A percentile compares a stretch with the other conserved stretches of the same genome.
Conservation (phyloP, 176 grass and related monocot species). For the Zoysia japonica region DNA sequence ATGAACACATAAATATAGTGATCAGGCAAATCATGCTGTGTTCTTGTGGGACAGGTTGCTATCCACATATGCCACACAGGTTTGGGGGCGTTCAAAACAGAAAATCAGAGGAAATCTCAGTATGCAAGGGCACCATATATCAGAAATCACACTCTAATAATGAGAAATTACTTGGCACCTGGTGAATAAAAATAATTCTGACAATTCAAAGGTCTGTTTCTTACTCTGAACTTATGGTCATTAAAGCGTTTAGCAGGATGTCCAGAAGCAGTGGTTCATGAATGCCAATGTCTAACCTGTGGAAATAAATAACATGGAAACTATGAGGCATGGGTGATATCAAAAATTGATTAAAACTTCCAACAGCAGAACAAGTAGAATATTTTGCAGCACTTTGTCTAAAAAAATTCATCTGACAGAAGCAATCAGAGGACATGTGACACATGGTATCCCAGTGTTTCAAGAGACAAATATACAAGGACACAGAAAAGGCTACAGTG, state of each 20-base stretch:
- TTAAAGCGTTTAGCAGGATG: slow-evolving; percentile 79
- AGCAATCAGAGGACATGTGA: slow-evolving; percentile 19
- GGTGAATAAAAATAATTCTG: slow-evolving; percentile 4
- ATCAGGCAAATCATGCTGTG: neutral
- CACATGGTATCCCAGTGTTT: slow-evolving; percentile 11
- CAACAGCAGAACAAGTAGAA: slow-evolving; percentile 11
- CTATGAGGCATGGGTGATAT: slow-evolving; percentile 16
- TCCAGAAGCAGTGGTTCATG: slow-evolving; percentile 81
- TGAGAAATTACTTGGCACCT: slow-evolving; percentile 20
- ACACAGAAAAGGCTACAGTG: neutral
- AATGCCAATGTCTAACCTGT: slow-evolving; percentile 95
- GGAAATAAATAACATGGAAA: slow-evolving; percentile 42
- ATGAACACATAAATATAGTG: neutral
- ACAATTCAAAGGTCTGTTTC: slow-evolving; percentile 38
- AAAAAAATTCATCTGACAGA: slow-evolving; percentile 4
- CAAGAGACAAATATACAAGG: slow-evolving; percentile 18
- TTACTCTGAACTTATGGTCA: slow-evolving; percentile 87
- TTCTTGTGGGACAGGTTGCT: slow-evolving; percentile 11
- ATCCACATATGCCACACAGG: neutral
- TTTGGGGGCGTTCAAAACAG: neutral
- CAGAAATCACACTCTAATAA: slow-evolving; percentile 22
- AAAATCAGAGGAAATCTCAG: slow-evolving; percentile 23
- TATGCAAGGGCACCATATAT: slow-evolving; percentile 27
- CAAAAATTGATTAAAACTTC: slow-evolving; percentile 23
- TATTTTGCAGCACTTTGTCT: neutral